phyloP scores from a whole-genome alignment of 2,329 filamentous ascomycete species.

The Kalmusia sp. region DNA sequence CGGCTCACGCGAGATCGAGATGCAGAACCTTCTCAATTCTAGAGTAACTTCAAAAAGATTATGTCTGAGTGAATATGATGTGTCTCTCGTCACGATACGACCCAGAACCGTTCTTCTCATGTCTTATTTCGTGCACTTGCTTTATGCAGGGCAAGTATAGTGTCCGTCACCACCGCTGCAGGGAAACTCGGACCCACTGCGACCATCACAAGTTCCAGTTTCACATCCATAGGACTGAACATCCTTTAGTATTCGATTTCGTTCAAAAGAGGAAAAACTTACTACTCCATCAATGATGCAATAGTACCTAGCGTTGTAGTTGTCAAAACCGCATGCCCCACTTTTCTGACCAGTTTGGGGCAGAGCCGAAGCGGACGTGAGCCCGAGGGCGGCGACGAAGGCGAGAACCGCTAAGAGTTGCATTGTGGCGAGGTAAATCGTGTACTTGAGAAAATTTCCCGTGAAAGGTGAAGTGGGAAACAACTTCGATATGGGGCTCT shows the following conservation, averaged over 20 bases:
- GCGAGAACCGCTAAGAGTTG: not conserved
- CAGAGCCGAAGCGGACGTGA: not conserved
- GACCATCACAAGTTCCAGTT: not conserved
- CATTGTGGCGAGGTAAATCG: not conserved
- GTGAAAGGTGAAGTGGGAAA: not conserved
- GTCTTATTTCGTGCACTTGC: no score
- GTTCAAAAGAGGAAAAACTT: not conserved
- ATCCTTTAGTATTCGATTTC: not conserved
- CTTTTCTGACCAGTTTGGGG: not conserved
- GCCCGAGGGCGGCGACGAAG: not conserved
- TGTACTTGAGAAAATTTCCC: not conserved
- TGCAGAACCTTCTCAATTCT: no score
- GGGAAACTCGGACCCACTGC: not conserved
- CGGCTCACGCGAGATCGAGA: no score
- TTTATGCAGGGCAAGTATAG: not conserved
- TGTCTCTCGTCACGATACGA: no score
- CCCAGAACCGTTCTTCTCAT: no score
- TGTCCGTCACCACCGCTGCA: conserved; percentile 2
- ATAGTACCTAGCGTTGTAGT: not conserved
- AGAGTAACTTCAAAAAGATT: no score
- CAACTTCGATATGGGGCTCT: no score
- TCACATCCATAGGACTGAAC: conserved; percentile 1
- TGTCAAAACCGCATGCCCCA: not conserved
- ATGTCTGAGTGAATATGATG: no score
- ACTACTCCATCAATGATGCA: conserved; percentile 2